These are phyloP conservation scores for Antitrichia curtipendula DNA, from an alignment of 225 moss, liverwort and hornwort species.

Conservation along the genomic window DNA sequence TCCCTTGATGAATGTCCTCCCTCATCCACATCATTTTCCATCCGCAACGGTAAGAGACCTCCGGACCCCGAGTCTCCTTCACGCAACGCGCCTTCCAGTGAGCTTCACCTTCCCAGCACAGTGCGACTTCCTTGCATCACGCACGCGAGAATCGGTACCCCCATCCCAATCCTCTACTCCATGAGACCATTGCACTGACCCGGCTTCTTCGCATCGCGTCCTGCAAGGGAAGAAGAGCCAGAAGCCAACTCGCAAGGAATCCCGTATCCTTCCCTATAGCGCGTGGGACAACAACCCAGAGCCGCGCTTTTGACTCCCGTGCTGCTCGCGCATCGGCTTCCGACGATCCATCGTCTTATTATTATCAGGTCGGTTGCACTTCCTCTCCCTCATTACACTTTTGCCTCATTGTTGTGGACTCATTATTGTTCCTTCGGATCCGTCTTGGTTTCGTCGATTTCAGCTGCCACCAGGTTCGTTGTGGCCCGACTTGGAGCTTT, in stretches of 20 bases:
- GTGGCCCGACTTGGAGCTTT: neutral
- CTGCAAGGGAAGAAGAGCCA: neutral
- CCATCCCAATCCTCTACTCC: neutral
- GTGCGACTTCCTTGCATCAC: neutral
- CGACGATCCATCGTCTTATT: neutral
- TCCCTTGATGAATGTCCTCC: neutral
- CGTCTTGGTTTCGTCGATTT: neutral
- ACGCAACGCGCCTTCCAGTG: neutral
- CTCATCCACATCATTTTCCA: neutral
- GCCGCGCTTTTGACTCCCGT: constrained; percentile 1
- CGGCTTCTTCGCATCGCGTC: neutral
- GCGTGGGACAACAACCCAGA: neutral
- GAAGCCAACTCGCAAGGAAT: neutral
- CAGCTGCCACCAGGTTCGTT: neutral
- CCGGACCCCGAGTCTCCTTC: neutral
- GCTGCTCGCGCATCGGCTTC: neutral
- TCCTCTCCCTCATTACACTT: neutral
- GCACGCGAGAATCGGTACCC: neutral
- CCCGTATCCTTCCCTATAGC: neutral
- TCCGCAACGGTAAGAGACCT: neutral
- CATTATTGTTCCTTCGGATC: neutral
- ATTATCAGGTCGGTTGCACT: neutral
- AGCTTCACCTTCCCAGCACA: neutral
- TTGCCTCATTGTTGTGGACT: neutral
- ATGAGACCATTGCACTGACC: neutral